Evolutionary conservation across 2,329 filamentous ascomycete genomes (phyloP).

Genomic region (Beauveria scarabaeidicola): DNA sequence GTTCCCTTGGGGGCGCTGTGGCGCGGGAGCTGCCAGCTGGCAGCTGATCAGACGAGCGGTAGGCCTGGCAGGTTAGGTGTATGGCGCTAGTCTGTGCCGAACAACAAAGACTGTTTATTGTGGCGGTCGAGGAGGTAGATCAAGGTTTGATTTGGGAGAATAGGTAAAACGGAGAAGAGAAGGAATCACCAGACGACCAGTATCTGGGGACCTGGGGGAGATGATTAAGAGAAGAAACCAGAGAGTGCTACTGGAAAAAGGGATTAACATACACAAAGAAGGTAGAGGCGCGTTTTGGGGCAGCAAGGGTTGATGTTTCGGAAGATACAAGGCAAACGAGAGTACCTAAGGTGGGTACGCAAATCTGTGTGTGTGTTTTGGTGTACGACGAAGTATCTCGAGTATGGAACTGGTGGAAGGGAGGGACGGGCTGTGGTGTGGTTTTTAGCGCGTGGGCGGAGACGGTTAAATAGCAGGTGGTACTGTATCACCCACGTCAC

Average conservation of each 20-base stretch:
- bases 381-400: not conserved
- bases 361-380: not conserved
- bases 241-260: slow-evolving; percentile 2
- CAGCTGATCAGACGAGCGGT: not conserved
- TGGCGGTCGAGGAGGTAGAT: not conserved
- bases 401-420: not conserved
- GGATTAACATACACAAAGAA: slow-evolving; percentile 10
- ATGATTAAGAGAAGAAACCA: slow-evolving; percentile 1
- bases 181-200: not conserved
- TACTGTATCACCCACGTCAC: not conserved
- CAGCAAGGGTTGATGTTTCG: slow-evolving; percentile 11
- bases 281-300: slow-evolving; percentile 4
- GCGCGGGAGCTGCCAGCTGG: not conserved
- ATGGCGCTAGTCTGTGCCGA: slow-evolving; percentile 1
- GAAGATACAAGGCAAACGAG: slow-evolving; percentile 3
- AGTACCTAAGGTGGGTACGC: not conserved
- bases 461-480: not conserved
- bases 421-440: not conserved
- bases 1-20: not conserved
- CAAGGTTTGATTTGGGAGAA: not conserved
- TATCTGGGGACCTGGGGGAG: not conserved
- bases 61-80: not conserved
- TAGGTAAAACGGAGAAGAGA: slow-evolving; percentile 9
- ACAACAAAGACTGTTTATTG: not conserved
- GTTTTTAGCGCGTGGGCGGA: not conserved